Evolutionary conservation across 768 basidiomycete species (phyloP).

Genomic region (Brasilioporus rufonigricans): DNA sequence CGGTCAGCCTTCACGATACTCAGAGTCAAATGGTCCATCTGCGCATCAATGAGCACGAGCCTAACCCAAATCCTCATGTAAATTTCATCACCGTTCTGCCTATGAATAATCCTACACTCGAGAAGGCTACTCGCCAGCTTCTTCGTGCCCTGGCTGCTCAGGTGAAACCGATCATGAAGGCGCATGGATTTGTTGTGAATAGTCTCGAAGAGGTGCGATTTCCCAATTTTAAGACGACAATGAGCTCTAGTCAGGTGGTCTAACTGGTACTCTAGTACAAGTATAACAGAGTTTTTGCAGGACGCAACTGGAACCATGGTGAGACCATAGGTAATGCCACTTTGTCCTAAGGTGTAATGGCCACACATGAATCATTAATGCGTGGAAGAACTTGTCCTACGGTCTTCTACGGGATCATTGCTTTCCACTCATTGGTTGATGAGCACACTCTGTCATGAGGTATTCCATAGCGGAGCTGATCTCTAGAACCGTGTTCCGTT

Average conservation of each 20-base stretch:
- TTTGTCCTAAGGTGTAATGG: not conserved
- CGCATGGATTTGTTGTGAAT: slow-evolving; percentile 71
- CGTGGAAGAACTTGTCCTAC: slow-evolving; percentile 69
- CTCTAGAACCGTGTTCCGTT: not conserved
- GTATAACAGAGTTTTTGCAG: slow-evolving; percentile 73
- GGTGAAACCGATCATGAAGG: slow-evolving; percentile 80
- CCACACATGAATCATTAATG: not conserved
- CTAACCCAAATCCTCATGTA: slow-evolving; percentile 72
- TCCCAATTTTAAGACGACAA: not conserved
- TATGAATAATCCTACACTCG: slow-evolving; percentile 37
- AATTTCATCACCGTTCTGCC: slow-evolving; percentile 72
- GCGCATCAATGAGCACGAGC: slow-evolving; percentile 64
- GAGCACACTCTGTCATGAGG: slow-evolving; percentile 83
- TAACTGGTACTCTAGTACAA: slow-evolving; percentile 54
- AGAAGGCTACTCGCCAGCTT: slow-evolving; percentile 68
- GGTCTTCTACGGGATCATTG: slow-evolving; percentile 58
- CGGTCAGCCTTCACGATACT: not conserved
- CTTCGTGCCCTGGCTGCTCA: slow-evolving; percentile 80
- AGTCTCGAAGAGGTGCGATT: slow-evolving; percentile 73
- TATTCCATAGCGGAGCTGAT: slow-evolving; percentile 30
- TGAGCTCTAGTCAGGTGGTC: not conserved
- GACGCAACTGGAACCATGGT: slow-evolving; percentile 83
- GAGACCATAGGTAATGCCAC: slow-evolving; percentile 63
- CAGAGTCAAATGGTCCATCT: slow-evolving; percentile 74
- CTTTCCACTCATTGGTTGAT: slow-evolving; percentile 65